Conservation (phyloP, 2,329 filamentous ascomycete species). For the Aotearoamyces nothofagi region DNA sequence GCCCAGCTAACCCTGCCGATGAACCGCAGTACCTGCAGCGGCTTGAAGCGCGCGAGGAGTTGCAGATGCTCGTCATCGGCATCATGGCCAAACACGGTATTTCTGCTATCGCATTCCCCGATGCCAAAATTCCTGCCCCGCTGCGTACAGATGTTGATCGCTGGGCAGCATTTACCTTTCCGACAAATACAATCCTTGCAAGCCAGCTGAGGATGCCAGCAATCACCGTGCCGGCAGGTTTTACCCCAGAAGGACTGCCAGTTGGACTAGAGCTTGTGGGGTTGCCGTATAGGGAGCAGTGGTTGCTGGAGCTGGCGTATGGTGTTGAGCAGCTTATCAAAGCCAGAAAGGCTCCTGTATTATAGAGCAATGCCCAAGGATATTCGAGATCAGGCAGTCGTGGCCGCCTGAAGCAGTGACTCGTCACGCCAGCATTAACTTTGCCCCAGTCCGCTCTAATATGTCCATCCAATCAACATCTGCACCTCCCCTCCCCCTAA, state of each 20-base stretch:
- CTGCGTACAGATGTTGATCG: conserved; percentile 16
- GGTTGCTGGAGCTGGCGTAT: conserved; percentile 8
- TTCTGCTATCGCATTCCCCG: conserved; percentile 21
- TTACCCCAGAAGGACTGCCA: too few species aligned
- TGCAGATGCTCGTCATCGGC: conserved; percentile 17
- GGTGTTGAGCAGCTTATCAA: conserved; percentile 6
- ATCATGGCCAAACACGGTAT: conserved; percentile 18
- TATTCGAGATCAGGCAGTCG: neutral
- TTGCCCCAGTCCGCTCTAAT: conserved; percentile 1
- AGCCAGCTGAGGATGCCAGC: conserved; percentile 20
- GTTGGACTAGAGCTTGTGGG: too few species aligned
- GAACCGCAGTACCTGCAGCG: conserved; percentile 16
- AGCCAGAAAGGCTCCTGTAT: conserved; percentile 6
- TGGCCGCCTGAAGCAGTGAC: too few species aligned
- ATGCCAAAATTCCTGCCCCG: conserved; percentile 20
- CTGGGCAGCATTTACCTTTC: conserved; percentile 16
- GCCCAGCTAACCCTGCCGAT: conserved; percentile 12
- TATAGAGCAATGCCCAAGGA: too few species aligned
- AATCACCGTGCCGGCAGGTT: conserved; percentile 20
- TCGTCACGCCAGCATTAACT: conserved; percentile 3
- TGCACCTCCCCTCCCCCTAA: neutral
- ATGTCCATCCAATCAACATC: conserved; percentile 4
- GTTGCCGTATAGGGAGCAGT: too few species aligned
- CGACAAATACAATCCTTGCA: conserved; percentile 21
- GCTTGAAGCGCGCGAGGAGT: conserved; percentile 12